A percentile compares a stretch with the other conserved stretches of the same genome.
Evolutionary conservation across 2,329 filamentous ascomycete species (phyloP).

Genomic region (Tympanopsis confertula): DNA sequence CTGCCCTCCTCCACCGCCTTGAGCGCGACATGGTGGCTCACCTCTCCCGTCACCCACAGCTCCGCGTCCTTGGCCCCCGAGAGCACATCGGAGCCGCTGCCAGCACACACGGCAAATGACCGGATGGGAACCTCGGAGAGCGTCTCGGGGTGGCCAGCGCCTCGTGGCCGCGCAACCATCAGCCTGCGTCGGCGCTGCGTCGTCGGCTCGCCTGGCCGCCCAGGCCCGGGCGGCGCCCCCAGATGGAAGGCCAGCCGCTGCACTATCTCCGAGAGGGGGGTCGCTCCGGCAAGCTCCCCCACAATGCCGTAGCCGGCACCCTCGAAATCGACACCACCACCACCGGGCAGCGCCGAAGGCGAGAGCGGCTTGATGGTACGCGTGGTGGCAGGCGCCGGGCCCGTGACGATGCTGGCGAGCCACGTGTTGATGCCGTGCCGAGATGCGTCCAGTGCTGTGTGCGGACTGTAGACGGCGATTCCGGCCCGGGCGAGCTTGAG

Average conservation of each 20-base stretch:
- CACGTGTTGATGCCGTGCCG: slow-evolving; percentile 81
- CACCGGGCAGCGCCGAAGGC: slow-evolving; percentile 28
- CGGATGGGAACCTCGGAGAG: slow-evolving; percentile 30
- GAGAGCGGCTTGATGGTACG: slow-evolving; percentile 24
- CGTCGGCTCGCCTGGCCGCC: slow-evolving; percentile 56
- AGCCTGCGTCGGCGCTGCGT: slow-evolving; percentile 16
- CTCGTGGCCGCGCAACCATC: neutral
- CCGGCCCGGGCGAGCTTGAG: slow-evolving; percentile 73
- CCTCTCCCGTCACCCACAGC: slow-evolving; percentile 79
- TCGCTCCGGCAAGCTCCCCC: slow-evolving; percentile 25
- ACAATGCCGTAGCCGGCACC: slow-evolving; percentile 40
- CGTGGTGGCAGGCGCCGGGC: slow-evolving; percentile 14
- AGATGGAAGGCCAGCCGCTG: slow-evolving; percentile 51
- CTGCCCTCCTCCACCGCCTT: slow-evolving; percentile 74
- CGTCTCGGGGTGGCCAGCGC: slow-evolving; percentile 24
- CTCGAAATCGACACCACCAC: slow-evolving; percentile 27
- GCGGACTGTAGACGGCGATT: slow-evolving; percentile 89
- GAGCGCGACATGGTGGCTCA: slow-evolving; percentile 86
- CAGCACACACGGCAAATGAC: slow-evolving; percentile 77
- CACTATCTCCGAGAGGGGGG: slow-evolving; percentile 30
- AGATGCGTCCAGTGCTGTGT: slow-evolving; percentile 86
- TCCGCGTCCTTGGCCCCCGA: slow-evolving; percentile 56
- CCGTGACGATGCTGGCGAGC: slow-evolving; percentile 76
- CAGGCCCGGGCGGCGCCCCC: slow-evolving; percentile 46
- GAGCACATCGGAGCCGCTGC: slow-evolving; percentile 71